Evolutionary conservation across 2,329 filamentous ascomycete species (phyloP).

Genomic region (Colletotrichum neosansevieriae): DNA sequence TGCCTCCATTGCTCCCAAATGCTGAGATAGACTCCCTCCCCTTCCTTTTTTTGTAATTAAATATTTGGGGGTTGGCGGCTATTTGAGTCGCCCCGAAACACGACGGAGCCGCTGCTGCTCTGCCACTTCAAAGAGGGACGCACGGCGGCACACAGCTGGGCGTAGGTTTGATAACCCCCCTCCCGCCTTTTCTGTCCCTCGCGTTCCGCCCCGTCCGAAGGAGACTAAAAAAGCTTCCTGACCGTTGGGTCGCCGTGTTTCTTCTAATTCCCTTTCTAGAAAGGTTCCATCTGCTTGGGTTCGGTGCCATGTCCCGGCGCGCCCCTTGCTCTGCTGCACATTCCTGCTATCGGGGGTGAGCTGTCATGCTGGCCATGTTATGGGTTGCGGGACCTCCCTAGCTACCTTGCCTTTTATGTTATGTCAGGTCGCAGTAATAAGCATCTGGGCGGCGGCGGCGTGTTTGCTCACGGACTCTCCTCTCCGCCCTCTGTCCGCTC

Average conservation of each 20-base stretch:
- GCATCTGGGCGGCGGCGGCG: no score
- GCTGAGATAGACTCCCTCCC: neutral
- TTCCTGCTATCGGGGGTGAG: no score
- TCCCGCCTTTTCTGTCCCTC: conserved; percentile 3
- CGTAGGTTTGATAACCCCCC: conserved; percentile 2
- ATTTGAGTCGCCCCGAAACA: conserved; percentile 27
- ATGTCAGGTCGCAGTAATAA: neutral
- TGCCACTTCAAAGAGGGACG: neutral
- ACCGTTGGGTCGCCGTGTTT: conserved; percentile 28
- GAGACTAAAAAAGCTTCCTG: conserved; percentile 31
- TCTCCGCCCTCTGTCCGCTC: conserved; percentile 25
- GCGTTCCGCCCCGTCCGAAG: conserved; percentile 40
- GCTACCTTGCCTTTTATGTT: no score
- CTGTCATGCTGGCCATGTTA: no score
- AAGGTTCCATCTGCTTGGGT: conserved; percentile 13
- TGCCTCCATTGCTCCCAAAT: neutral
- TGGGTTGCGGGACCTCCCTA: no score
- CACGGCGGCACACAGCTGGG: neutral
- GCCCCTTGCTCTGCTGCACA: neutral
- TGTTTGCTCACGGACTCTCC: neutral
- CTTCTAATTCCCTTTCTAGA: conserved; percentile 25
- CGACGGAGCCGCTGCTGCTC: neutral
- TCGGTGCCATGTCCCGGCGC: neutral
- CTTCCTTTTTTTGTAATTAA: no score
- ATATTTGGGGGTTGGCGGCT: neutral